Conservation (phyloP, 148 eudicot genomes). For the Dysphania ambrosioides region DNA sequence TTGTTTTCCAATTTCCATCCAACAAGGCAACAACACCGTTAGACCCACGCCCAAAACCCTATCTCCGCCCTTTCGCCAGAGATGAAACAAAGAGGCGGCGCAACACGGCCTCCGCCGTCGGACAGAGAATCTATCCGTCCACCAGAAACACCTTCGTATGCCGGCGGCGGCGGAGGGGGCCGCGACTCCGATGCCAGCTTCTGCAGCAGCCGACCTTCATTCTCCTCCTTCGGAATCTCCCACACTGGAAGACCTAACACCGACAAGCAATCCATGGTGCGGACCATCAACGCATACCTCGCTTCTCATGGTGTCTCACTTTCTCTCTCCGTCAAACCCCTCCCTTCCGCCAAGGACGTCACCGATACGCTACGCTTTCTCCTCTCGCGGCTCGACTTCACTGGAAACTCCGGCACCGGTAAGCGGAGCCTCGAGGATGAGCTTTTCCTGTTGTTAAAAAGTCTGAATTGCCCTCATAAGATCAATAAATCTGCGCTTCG, state of each 20-base stretch:
- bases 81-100: neutral
- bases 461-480: conserved; percentile 64
- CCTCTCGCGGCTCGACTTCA: conserved; percentile 40
- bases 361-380: conserved; percentile 51
- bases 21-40: too few species aligned
- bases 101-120: too few species aligned
- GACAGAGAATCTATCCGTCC: conserved; percentile 13
- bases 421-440: conserved; percentile 50
- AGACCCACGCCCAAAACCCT: neutral
- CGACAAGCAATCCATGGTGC: conserved; percentile 51
- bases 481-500: conserved; percentile 69
- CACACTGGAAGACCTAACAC: conserved; percentile 35
- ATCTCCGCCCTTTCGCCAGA: neutral
- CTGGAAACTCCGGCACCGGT: neutral
- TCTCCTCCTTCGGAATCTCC: conserved; percentile 32
- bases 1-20: too few species aligned
- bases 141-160: conserved; percentile 25
- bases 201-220: conserved; percentile 69
- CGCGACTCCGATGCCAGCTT: conserved; percentile 83
- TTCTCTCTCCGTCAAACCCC: conserved; percentile 44
- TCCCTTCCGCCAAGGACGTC: conserved; percentile 70
- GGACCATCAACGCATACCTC: conserved; percentile 63
- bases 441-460: conserved; percentile 35
- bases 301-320: conserved; percentile 35
- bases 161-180: neutral